Evolutionary conservation across 768 basidiomycete species (phyloP), one percentile per base, ranked within the genome.

Genomic region (Stropharia rugosoannulata): DNA sequence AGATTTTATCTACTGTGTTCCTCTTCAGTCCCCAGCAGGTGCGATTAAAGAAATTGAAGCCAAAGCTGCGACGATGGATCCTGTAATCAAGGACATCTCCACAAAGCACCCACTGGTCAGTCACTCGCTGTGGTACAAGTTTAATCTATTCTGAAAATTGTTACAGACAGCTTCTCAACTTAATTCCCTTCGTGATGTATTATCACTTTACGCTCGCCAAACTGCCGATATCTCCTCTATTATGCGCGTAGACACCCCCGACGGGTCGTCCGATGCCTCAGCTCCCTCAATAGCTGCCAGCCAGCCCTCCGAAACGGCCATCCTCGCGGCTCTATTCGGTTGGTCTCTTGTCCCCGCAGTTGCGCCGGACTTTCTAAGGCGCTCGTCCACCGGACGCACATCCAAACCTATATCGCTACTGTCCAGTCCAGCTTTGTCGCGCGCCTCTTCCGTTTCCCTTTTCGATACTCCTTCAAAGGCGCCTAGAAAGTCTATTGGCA

Each of bases 91-190:
- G 49, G 76, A 77, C 47, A 73, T 91, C 12, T 68, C 77, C 42
- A 76, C 89, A 49, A 85, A 82, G 62, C 90, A 93, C 61, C 90
- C 92, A 37, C 72, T 93, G 51, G 91, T 93, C 66, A 40, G 82
- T 69, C 0, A 39, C 13, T 39, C 22, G 29, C 16, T 32, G 3
- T 11, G 8, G 19, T 41, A 12, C 32, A n/a, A 16, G 11, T 32
- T n/a, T 7, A 36, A 13, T 13, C n/a, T 15, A 39, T 10, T 32
- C 22, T 56, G 22, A 54, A 54, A 15, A 19, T 47, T 35, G 42
- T 36, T 35, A 4, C 59, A 93, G 89, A 82, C 81, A 1, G 61
- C 78, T 18, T 77, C 71, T 0, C 88, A 92, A 63, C 68, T 87
- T 2, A 75, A 75, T 37, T 76, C 80, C 6, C 66, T 91, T 32